Evolutionary conservation across 805 yeast species (phyloP), one percentile per base, ranked within the genome.

Genomic region (Peterozyma toletana): DNA sequence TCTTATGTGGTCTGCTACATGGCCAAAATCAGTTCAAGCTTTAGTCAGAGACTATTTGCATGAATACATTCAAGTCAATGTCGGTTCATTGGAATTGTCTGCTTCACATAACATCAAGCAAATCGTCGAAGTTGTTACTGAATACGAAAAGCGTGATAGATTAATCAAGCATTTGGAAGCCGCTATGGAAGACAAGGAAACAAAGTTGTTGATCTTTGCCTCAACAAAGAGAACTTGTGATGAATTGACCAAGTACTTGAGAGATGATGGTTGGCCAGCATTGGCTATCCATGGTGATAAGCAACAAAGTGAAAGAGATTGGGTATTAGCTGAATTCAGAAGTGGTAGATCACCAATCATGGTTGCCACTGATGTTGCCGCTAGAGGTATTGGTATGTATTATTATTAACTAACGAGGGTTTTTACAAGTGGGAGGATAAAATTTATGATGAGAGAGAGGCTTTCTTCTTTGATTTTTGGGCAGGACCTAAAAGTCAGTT

Each of bases 301-400:
- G 68, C 88, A 84, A 59, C 99, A 93, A 74, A 77, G 82, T 64
- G 98, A 93, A 71, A 90, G 99, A 78, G 98, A 93, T 72, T 93
- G 98, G 98, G 98, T 91, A 56, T 73, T 93, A 67, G 76, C 72
- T 55, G 96, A 91, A 70, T 93, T 93, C 75, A 86, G 85, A 77
- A 62, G 78, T 48, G 98, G 98, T 57, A 86, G 82, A 67, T 81
- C 95, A 44, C 96, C 96, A 53, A 83, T 93, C 60, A 89, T 93
- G 97, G 96, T 90, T 63, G 99, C 99, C 50, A 93, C 99, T 52
- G 99, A 93, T 68, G 99, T 93, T 66, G 99, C 99, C 51, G 96
- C 99, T 54, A 86, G 99, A 78, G 99, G 99, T 81, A 89, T 93
- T 73, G 97, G 96, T 88, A 87, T 70, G 96, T 86, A 66, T 62